Evolutionary conservation across 495 filamentous ascomycete genomes (phyloP), one percentile per base, ranked within the genome.

Genomic region (Aspergillus carlsbadensis): DNA sequence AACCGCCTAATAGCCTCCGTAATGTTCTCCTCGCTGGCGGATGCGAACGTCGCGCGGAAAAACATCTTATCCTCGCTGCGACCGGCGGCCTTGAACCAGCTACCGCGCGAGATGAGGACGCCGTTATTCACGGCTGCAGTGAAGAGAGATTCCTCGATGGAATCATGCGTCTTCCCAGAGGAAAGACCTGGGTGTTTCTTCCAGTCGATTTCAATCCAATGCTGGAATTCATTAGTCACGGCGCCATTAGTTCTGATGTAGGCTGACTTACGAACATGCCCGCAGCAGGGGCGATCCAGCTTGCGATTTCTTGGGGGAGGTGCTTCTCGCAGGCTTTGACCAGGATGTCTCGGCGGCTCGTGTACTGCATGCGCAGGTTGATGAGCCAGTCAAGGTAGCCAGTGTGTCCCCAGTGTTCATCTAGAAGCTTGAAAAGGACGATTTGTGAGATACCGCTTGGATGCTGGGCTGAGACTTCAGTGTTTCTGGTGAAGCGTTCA

Each of bases 341-440:
- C 47, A 98, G 78, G 13, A 82, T 78, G 62, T 97, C 81, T 34
- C 94, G 73, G 37, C 93, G 81, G 56, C 74, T 69, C 15, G 92
- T 94, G 64, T 98, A 98, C 67, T 90, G 81, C 66, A 86, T 67
- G n/a, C 91, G 81, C 47, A 98, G 69, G 63, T 89, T 75, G 60
- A 96, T 89, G 66, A 98, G 72, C 94, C 94, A 98, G 62, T 89
- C 80, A 10, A 98, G 64, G 66, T 89, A 98, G 0, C 95, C 94
- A n/a, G 78, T 76, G 66, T 98, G 94, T 20, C 92, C 94, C 94
- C 94, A 98, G 47, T 84, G 81, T 69, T 96, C 92, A 52, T 98
- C 94, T 7, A 98, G 76, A 55, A 98, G 78, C 72, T 94, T 96
- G 74, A 85, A 93, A 52, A 98, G 68, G 7, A 92, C 74, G 20